Conservation (phyloP, 1,139 yeast species). For the Ogataea hybrid region DNA sequence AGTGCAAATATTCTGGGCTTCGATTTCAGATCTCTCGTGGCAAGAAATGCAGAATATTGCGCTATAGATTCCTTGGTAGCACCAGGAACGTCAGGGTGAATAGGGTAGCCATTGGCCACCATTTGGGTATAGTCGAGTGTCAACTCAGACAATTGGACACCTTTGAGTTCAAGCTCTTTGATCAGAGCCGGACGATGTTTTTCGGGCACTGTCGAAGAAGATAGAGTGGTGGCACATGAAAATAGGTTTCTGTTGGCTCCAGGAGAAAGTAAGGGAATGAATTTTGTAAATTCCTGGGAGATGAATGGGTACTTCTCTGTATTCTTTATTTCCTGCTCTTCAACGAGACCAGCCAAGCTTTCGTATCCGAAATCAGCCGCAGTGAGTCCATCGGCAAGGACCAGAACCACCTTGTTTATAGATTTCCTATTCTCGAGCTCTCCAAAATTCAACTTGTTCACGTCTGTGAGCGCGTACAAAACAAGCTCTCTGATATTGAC, state of each 20-base stretch:
- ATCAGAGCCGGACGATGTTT: slow-evolving; percentile 44
- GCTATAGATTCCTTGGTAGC: slow-evolving; percentile 21
- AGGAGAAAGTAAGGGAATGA: slow-evolving; percentile 52
- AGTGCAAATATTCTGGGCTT: slow-evolving; percentile 70
- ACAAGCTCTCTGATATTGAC: slow-evolving; percentile 53
- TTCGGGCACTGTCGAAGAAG: slow-evolving; percentile 52
- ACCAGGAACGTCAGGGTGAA: slow-evolving; percentile 42
- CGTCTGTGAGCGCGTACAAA: slow-evolving; percentile 44
- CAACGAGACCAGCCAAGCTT: slow-evolving; percentile 11
- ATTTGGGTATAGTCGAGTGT: slow-evolving; percentile 47
- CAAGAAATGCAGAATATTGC: slow-evolving; percentile 47
- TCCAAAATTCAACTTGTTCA: slow-evolving; percentile 42
- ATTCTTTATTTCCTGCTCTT: slow-evolving; percentile 18
- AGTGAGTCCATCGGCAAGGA: slow-evolving; percentile 68
- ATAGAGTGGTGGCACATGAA: slow-evolving; percentile 52
- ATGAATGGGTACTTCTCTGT: slow-evolving; percentile 40
- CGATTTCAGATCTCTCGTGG: slow-evolving; percentile 50
- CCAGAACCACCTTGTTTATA: slow-evolving; percentile 53
- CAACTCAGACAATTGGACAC: slow-evolving; percentile 54
- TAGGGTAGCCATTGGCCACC: slow-evolving; percentile 45
- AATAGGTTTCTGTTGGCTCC: slow-evolving; percentile 60
- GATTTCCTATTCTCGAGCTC: slow-evolving; percentile 41
- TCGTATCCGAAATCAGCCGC: slow-evolving; percentile 39
- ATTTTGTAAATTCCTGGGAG: slow-evolving; percentile 37
- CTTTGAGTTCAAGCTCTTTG: slow-evolving; percentile 35